Conservation (phyloP, 805 yeast species). For the Zygosaccharomyces lentus region DNA sequence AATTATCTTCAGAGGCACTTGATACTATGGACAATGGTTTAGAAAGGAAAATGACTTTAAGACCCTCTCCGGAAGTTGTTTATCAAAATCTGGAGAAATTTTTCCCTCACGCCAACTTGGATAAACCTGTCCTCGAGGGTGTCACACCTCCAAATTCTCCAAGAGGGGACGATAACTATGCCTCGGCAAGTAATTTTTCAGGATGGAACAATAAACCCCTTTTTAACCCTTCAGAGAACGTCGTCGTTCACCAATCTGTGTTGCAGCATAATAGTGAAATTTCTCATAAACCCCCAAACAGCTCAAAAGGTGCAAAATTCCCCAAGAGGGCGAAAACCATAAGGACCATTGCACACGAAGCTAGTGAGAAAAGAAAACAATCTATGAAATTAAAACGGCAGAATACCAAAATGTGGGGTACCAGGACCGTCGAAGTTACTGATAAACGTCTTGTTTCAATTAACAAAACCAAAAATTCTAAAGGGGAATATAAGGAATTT, state of each 20-base stretch:
- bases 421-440: conserved; percentile 83
- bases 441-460: conserved; percentile 64
- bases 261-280: neutral
- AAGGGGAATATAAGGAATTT: conserved; percentile 74
- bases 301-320: conserved; percentile 1
- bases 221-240: neutral
- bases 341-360: conserved; percentile 90
- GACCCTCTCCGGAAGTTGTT: conserved; percentile 94
- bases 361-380: conserved; percentile 54
- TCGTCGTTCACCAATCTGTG: neutral
- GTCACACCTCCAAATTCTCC: conserved; percentile 57
- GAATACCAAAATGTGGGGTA: conserved; percentile 98
- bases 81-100: conserved; percentile 87
- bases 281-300: neutral
- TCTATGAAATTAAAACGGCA: conserved; percentile 50
- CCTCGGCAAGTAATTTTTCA: conserved; percentile 5
- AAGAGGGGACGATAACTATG: conserved; percentile 23
- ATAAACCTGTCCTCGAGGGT: conserved; percentile 81
- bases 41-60: conserved; percentile 55
- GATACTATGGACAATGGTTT: conserved; percentile 1
- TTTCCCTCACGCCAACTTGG: conserved; percentile 89
- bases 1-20: conserved; percentile 10
- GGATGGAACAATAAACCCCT: neutral
- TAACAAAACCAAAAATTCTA: conserved; percentile 58
- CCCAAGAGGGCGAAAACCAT: conserved; percentile 81